Conservation (phyloP, 805 yeast genomes). For the Teunomyces funiuensis region DNA sequence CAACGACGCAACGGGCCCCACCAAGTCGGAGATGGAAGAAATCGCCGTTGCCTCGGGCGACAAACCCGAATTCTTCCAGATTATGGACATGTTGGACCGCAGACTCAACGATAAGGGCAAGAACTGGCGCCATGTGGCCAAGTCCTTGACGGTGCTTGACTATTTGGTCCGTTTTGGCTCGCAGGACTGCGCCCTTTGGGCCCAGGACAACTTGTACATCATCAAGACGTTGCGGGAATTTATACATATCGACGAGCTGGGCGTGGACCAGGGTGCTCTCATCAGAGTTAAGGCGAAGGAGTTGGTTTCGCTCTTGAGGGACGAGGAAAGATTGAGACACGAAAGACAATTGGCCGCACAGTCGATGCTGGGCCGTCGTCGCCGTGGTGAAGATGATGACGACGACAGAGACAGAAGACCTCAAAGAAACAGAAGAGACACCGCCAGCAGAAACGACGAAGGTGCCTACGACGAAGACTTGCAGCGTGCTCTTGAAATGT, state of each 20-base stretch:
- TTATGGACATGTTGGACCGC: slow-evolving; percentile 92
- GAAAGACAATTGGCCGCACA: slow-evolving; percentile 55
- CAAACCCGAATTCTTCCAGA: slow-evolving; percentile 73
- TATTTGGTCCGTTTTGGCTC: slow-evolving; percentile 83
- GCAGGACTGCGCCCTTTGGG: slow-evolving; percentile 89
- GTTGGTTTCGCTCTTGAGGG: slow-evolving; percentile 72
- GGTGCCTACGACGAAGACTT: slow-evolving; percentile 72
- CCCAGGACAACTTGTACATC: slow-evolving; percentile 81
- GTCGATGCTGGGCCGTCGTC: slow-evolving; percentile 23
- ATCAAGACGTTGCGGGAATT: slow-evolving; percentile 90
- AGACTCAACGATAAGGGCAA: slow-evolving; percentile 94
- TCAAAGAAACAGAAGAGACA: slow-evolving; percentile 15
- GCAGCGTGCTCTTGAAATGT: slow-evolving; percentile 76
- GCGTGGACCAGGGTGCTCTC: slow-evolving; percentile 83
- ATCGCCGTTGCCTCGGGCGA: slow-evolving; percentile 58
- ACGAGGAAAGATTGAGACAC: slow-evolving; percentile 74
- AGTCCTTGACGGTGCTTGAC: slow-evolving; percentile 85
- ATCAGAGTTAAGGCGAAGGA: slow-evolving; percentile 88
- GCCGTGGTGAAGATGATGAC: slow-evolving; percentile 10
- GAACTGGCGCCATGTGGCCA: slow-evolving; percentile 95
- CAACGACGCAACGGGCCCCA: slow-evolving; percentile 85
- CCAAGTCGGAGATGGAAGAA: slow-evolving; percentile 78
- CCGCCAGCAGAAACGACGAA: slow-evolving; percentile 17
- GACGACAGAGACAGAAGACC: slow-evolving; percentile 17
- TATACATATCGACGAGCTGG: slow-evolving; percentile 73